phyloP scores from a whole-genome alignment of 2,329 filamentous ascomycete genomes.

The Pestalotiopsis sp. region DNA sequence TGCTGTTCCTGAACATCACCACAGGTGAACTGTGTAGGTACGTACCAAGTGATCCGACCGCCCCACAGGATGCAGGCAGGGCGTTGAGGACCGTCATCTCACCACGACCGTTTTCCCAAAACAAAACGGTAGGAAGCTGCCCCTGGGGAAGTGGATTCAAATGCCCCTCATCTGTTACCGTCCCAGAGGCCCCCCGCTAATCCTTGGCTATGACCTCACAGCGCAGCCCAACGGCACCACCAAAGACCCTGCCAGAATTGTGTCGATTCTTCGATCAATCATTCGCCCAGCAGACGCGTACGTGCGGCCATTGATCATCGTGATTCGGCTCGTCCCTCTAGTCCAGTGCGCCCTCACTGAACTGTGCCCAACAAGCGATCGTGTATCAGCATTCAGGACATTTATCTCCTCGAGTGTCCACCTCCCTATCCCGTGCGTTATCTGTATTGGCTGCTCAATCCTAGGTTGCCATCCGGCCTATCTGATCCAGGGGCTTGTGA shows the following conservation, averaged over 20 bases:
- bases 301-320: background rate
- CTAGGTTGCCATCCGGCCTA: background rate
- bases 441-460: background rate
- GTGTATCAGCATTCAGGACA: background rate
- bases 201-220: conserved; percentile 7
- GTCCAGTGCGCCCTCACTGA: background rate
- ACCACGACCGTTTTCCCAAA: background rate
- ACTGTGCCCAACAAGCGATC: background rate
- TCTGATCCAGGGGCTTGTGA: background rate
- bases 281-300: background rate
- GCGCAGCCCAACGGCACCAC: conserved; percentile 1
- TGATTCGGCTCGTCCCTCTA: conserved; percentile 7
- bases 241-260: conserved; percentile 5
- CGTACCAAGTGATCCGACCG: background rate
- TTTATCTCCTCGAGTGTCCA: background rate
- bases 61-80: background rate
- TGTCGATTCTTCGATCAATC: background rate
- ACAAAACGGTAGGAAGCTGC: background rate
- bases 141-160: conserved; percentile 2
- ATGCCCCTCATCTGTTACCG: conserved; percentile 11
- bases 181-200: background rate
- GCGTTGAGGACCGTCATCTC: background rate
- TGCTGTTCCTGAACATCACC: conserved; percentile 12
- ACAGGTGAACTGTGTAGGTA: background rate
- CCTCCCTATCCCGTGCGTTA: background rate